Conservation (phyloP, 2,329 filamentous ascomycete species). For the Mycosphaerella arachidis region DNA sequence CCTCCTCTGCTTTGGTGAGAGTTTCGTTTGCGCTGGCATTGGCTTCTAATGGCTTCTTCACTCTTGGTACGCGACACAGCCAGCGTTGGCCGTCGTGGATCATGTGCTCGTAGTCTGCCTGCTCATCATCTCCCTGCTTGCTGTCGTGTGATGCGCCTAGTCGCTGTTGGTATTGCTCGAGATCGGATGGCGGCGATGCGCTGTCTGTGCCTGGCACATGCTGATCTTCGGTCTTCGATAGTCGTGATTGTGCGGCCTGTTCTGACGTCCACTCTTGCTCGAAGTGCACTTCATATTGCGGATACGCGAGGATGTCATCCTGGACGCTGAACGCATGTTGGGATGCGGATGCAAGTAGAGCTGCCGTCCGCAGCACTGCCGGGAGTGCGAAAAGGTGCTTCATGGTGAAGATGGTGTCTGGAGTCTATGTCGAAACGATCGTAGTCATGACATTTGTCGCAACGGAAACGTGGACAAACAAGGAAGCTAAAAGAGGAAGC, state of each 20-base stretch:
- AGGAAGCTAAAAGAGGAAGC: not conserved
- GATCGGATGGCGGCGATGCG: constrained; percentile 6
- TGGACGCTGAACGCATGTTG: constrained; percentile 72
- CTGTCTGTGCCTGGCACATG: not conserved
- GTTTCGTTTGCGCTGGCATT: constrained; percentile 26
- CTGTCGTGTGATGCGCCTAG: constrained; percentile 7
- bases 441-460: not conserved
- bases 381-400: constrained; percentile 47
- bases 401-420: constrained; percentile 30
- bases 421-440: not conserved
- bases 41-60: constrained; percentile 49
- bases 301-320: constrained; percentile 81
- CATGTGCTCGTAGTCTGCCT: constrained; percentile 64
- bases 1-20: constrained; percentile 58
- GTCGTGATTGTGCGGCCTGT: constrained; percentile 59
- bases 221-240: constrained; percentile 36
- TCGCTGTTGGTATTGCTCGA: constrained; percentile 20
- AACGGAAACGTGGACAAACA: not conserved
- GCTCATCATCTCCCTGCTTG: constrained; percentile 11
- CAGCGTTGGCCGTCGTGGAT: constrained; percentile 66
- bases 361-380: constrained; percentile 43
- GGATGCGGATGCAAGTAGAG: constrained; percentile 43
- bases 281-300: constrained; percentile 75
- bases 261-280: constrained; percentile 65
- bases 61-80: constrained; percentile 76